phyloP scores from a whole-genome alignment of 2,329 filamentous ascomycete genomes.

The Elsinoe necatrix region DNA sequence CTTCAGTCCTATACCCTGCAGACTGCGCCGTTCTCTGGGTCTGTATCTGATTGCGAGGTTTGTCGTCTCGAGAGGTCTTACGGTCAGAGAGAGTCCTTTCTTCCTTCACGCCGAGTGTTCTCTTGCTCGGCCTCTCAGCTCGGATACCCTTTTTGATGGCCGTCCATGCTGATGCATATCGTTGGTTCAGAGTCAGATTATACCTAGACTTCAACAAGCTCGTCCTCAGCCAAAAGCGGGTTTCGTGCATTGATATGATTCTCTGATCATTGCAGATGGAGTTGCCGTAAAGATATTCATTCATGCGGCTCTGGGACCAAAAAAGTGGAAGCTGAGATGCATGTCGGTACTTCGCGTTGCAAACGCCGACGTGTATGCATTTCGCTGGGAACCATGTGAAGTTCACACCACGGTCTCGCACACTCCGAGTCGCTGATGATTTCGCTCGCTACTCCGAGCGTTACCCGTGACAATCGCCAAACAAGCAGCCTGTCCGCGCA shows the following conservation, averaged over 20 bases:
- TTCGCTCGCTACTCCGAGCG: too few species aligned
- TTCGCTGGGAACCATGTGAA: neutral
- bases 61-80: neutral
- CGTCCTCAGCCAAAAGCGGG: neutral
- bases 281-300: neutral
- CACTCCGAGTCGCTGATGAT: neutral
- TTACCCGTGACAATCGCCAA: too few species aligned
- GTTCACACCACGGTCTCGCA: neutral
- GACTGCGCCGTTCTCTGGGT: too few species aligned
- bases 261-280: neutral
- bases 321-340: neutral
- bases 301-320: neutral
- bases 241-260: neutral
- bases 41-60: neutral
- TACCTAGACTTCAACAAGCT: neutral
- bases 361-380: constrained; percentile 10
- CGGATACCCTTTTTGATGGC: constrained; percentile 58
- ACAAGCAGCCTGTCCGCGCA: neutral
- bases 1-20: too few species aligned
- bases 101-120: neutral
- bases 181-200: neutral
- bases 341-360: neutral
- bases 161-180: neutral
- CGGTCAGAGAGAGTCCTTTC: neutral
- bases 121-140: constrained; percentile 19